Conservation (phyloP, 1,139 yeast genomes). For the Blastobotrys petasosporus region DNA sequence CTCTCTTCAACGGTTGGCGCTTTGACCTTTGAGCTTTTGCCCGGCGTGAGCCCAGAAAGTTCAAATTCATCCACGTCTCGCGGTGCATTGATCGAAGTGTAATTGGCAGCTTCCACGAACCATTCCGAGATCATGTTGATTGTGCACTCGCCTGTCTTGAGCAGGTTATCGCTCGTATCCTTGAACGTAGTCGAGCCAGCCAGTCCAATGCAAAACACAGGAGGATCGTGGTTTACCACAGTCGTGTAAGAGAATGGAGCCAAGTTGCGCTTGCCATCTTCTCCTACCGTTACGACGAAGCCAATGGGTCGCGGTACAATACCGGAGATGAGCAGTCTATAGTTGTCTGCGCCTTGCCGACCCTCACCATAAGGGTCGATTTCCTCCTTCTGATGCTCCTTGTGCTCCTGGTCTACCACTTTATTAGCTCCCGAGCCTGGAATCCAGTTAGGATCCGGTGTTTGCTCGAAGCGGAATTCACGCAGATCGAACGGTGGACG, state of each 20-base stretch:
- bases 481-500: conserved; percentile 24
- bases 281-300: conserved; percentile 44
- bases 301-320: conserved; percentile 58
- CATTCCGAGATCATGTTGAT: conserved; percentile 57
- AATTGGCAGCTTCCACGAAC: conserved; percentile 60
- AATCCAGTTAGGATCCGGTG: conserved; percentile 40
- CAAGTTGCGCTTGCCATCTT: conserved; percentile 44
- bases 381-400: conserved; percentile 40
- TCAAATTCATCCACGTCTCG: conserved; percentile 50
- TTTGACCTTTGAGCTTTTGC: conserved; percentile 41
- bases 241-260: conserved; percentile 58
- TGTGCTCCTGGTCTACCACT: conserved; percentile 29
- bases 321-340: conserved; percentile 46
- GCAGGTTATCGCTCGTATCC: conserved; percentile 46
- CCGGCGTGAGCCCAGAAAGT: conserved; percentile 49
- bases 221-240: conserved; percentile 50
- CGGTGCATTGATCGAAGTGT: conserved; percentile 46
- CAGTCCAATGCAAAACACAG: conserved; percentile 49
- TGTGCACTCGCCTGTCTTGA: conserved; percentile 51
- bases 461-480: conserved; percentile 19
- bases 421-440: conserved; percentile 46
- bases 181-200: conserved; percentile 39
- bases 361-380: conserved; percentile 46
- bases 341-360: conserved; percentile 44
- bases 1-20: conserved; percentile 58